Conservation (phyloP, 2,329 filamentous ascomycete genomes). For the Microsporum audouinii region DNA sequence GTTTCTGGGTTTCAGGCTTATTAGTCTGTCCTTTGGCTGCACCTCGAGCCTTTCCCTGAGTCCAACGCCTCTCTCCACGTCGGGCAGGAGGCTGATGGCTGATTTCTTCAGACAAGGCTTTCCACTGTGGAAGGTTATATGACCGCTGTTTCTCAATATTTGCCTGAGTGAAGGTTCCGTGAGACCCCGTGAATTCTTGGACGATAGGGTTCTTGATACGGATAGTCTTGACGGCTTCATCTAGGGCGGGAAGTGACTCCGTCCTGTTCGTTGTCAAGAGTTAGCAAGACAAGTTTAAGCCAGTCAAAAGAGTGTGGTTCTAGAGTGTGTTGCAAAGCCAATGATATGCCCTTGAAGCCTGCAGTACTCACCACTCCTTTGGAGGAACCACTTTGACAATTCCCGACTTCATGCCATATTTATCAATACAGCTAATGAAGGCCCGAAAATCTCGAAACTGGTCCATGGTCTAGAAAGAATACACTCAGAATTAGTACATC, state of each 20-base stretch:
- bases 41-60: conserved; percentile 39
- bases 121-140: conserved; percentile 96
- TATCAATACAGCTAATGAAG: conserved; percentile 82
- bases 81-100: conserved; percentile 90
- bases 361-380: conserved; percentile 64
- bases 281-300: neutral
- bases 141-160: conserved; percentile 93
- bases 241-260: conserved; percentile 61
- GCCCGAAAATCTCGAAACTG: conserved; percentile 90
- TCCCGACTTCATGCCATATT: conserved; percentile 92
- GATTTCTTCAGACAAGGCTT: conserved; percentile 80
- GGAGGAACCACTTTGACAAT: conserved; percentile 95
- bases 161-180: conserved; percentile 90
- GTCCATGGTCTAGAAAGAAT: conserved; percentile 55
- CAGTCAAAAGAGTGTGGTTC: conserved; percentile 1
- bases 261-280: conserved; percentile 35
- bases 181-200: conserved; percentile 92
- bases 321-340: neutral
- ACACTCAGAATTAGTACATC: conserved; percentile 1
- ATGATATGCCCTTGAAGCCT: neutral
- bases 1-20: conserved; percentile 36
- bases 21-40: conserved; percentile 24
- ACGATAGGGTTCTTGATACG: conserved; percentile 94
- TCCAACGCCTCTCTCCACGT: conserved; percentile 51
- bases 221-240: conserved; percentile 81